Conservation (phyloP, 306 rosid species). For the Corylus heterophylla region DNA sequence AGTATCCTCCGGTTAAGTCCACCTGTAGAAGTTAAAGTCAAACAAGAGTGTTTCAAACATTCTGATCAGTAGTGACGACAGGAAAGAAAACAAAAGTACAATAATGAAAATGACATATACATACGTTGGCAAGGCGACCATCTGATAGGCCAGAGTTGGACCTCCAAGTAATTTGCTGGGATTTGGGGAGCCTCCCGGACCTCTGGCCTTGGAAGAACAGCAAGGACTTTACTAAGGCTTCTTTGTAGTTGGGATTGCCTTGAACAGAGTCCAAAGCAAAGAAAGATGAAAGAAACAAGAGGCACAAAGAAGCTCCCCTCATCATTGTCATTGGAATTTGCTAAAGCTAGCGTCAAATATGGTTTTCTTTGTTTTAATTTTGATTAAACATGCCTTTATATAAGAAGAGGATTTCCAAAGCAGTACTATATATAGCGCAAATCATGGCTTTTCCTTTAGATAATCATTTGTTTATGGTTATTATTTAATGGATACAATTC, state of each 20-base stretch:
- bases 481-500: background rate
- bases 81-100: background rate
- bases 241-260: constrained; percentile 64
- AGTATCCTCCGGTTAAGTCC: constrained; percentile 86
- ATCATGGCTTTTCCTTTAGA: constrained; percentile 50
- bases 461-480: constrained; percentile 12
- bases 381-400: constrained; percentile 38
- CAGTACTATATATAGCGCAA: constrained; percentile 31
- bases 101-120: constrained; percentile 34
- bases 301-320: constrained; percentile 15
- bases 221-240: constrained; percentile 76
- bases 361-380: constrained; percentile 11
- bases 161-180: constrained; percentile 72
- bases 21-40: constrained; percentile 42
- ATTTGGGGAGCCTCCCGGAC: constrained; percentile 66
- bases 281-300: constrained; percentile 19
- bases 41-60: no score
- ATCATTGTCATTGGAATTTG: constrained; percentile 25
- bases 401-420: constrained; percentile 30
- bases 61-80: no score
- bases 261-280: constrained; percentile 29
- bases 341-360: constrained; percentile 12
- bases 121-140: constrained; percentile 68
- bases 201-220: constrained; percentile 92
- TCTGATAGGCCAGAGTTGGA: constrained; percentile 69